Evolutionary conservation across 331 rosid genomes (phyloP).

Genomic region (Quercus tomentella): DNA sequence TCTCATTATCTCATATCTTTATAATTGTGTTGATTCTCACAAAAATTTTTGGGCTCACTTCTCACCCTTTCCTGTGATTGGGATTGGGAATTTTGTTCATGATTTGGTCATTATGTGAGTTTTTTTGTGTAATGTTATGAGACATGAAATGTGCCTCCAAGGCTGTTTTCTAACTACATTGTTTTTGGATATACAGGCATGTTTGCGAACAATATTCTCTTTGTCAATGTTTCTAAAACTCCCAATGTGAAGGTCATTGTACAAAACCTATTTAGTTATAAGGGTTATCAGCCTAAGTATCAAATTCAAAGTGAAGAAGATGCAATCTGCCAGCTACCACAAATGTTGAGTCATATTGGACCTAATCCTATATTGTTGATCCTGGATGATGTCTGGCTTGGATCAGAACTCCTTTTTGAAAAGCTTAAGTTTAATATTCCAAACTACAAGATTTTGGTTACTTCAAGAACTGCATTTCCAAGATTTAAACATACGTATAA

Average conservation of each 20-base stretch:
- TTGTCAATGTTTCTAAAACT: constrained; percentile 42
- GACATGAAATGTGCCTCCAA: neutral
- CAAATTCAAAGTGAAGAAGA: constrained; percentile 26
- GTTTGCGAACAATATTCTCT: constrained; percentile 51
- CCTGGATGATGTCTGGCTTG: constrained; percentile 70
- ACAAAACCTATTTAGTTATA: constrained; percentile 33
- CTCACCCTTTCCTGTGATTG: neutral
- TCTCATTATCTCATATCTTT: too few relatives aligned
- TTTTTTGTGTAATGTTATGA: neutral
- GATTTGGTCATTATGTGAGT: neutral
- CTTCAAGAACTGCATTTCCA: constrained; percentile 53
- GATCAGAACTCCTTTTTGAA: constrained; percentile 42
- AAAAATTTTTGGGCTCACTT: neutral
- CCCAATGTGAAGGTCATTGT: constrained; percentile 46
- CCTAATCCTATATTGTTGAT: constrained; percentile 41
- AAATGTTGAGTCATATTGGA: constrained; percentile 32
- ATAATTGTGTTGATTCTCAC: neutral
- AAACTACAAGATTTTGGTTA: constrained; percentile 62
- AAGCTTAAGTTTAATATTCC: constrained; percentile 29
- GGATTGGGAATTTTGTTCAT: neutral
- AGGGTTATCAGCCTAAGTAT: constrained; percentile 29
- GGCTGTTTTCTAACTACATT: neutral
- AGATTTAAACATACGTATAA: constrained; percentile 31
- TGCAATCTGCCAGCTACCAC: constrained; percentile 29
- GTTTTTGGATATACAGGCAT: constrained; percentile 21